Percentiles rank a stretch among this genome's conserved stretches.
phyloP scores from a whole-genome alignment of 352 stramenopile species.

The Phytophthora vignae region DNA sequence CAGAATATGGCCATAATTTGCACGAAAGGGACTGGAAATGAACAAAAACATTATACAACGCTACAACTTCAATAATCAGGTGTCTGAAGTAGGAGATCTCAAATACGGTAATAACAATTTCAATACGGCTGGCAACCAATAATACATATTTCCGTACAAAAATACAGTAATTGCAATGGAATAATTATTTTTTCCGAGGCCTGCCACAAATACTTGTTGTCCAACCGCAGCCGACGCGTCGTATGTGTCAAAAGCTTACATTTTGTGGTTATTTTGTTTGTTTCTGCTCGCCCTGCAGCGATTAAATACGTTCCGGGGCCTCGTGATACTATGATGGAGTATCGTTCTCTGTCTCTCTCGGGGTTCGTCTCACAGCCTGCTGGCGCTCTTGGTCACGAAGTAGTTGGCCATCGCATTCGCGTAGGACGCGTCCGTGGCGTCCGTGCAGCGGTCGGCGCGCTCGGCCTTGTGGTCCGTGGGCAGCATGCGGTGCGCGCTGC shows the following conservation, averaged over 20 bases:
- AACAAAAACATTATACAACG: too few relatives aligned
- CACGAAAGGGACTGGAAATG: too few relatives aligned
- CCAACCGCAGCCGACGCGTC: not conserved
- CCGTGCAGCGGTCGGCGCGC: constrained; percentile 48
- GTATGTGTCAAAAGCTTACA: constrained; percentile 13
- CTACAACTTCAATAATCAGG: too few relatives aligned
- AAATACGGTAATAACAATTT: too few relatives aligned
- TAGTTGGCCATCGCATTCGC: constrained; percentile 55
- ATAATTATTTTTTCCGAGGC: too few relatives aligned
- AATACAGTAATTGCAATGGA: too few relatives aligned
- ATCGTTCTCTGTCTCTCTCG: not conserved
- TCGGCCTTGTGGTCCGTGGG: constrained; percentile 49
- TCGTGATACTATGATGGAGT: not conserved
- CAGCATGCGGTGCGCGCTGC: constrained; percentile 50
- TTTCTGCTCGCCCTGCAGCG: constrained; percentile 18
- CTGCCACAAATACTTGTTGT: too few relatives aligned
- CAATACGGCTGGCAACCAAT: too few relatives aligned
- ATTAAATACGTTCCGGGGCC: constrained; percentile 30
- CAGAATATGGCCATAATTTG: too few relatives aligned
- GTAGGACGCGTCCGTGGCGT: constrained; percentile 56
- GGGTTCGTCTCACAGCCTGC: constrained; percentile 44
- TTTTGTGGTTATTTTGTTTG: constrained; percentile 3
- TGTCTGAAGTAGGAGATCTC: too few relatives aligned
- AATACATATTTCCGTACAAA: too few relatives aligned
- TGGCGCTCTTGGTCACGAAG: constrained; percentile 42